phyloP scores from a whole-genome alignment of 257 asterid genomes.

The Pogostemon cablin region DNA sequence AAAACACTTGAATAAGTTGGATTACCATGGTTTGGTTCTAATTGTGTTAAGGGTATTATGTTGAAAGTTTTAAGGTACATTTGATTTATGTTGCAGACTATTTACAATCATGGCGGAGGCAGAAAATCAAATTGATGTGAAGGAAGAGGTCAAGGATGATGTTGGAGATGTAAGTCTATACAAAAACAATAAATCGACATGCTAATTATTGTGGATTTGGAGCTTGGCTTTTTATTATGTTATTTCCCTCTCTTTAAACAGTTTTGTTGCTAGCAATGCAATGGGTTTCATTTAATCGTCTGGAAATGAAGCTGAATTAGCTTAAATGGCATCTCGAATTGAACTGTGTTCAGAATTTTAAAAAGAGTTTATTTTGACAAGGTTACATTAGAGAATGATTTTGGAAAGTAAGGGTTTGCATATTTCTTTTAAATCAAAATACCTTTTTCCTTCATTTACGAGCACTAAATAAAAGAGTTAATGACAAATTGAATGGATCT shows the following conservation, averaged over 20 bases:
- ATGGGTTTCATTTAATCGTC: neutral
- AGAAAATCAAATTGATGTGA: constrained; percentile 47
- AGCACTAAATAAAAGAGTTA: too few relatives aligned
- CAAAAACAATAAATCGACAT: neutral
- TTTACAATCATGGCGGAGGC: constrained; percentile 55
- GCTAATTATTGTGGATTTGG: constrained; percentile 8
- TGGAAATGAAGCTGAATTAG: neutral
- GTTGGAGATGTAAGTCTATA: constrained; percentile 51
- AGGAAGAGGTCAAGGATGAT: constrained; percentile 42
- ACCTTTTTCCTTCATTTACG: too few relatives aligned
- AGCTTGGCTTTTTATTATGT: neutral
- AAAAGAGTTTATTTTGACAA: neutral
- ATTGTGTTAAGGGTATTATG: neutral
- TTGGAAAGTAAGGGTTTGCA: neutral
- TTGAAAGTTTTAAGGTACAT: neutral
- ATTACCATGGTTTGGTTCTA: neutral
- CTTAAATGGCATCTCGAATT: neutral
- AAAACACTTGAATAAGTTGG: too few relatives aligned
- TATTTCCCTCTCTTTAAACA: neutral
- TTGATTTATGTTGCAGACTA: constrained; percentile 34
- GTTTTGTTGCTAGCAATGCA: neutral
- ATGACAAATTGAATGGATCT: too few relatives aligned
- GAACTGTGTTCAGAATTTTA: neutral
- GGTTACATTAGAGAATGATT: neutral
- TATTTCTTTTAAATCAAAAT: neutral